Conservation (phyloP, 164 flowering plant species). For the Hamamelis virginiana region DNA sequence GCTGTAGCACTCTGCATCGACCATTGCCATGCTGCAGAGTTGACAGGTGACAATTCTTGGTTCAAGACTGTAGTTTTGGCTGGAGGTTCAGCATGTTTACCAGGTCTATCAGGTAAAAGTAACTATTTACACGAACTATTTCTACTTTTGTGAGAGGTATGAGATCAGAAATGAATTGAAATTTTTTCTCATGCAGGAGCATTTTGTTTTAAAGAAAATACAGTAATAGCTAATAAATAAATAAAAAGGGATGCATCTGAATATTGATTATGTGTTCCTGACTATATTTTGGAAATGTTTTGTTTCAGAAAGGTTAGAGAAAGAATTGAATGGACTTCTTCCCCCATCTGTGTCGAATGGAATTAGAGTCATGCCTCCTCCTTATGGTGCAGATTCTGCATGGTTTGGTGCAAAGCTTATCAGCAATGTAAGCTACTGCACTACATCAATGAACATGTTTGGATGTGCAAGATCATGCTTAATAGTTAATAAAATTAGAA, state of each 20-base stretch:
- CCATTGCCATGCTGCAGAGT: conserved; percentile 70
- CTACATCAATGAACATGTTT: conserved; percentile 1
- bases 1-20: conserved; percentile 95
- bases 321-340: conserved; percentile 60
- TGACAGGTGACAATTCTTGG: conserved; percentile 69
- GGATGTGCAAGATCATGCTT: background rate
- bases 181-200: background rate
- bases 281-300: conserved; percentile 1
- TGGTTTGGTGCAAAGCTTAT: conserved; percentile 92
- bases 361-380: conserved; percentile 76
- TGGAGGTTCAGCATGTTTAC: conserved; percentile 88
- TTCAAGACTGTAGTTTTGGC: conserved; percentile 86
- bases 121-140: background rate
- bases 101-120: conserved; percentile 78
- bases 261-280: background rate
- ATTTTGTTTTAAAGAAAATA: background rate
- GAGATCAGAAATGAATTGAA: background rate
- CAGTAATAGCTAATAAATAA: background rate
- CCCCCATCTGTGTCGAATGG: conserved; percentile 50
- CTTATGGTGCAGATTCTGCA: conserved; percentile 73
- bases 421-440: conserved; percentile 65
- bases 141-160: background rate
- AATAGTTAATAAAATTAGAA: background rate
- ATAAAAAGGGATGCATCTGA: background rate
- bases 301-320: conserved; percentile 77